Conservation (phyloP, 768 basidiomycete genomes). For the Panaeolus cyanescens region DNA sequence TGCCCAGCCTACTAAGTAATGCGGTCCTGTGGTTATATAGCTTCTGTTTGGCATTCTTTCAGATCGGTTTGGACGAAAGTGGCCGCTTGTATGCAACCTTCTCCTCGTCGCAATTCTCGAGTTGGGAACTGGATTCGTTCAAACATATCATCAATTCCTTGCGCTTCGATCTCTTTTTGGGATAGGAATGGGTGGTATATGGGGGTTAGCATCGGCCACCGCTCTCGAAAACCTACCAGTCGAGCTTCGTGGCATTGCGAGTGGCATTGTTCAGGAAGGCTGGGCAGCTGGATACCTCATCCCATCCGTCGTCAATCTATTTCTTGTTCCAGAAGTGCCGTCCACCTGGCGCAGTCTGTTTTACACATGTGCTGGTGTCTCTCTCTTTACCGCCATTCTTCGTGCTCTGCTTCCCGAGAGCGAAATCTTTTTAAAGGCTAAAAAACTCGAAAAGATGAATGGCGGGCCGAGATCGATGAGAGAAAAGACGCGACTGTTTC, state of each 20-base stretch:
- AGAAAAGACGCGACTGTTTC: constrained; percentile 69
- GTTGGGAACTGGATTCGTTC: constrained; percentile 79
- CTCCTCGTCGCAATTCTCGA: constrained; percentile 71
- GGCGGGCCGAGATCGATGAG: constrained; percentile 47
- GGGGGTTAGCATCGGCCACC: constrained; percentile 82
- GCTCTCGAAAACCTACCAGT: constrained; percentile 89
- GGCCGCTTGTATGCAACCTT: constrained; percentile 83
- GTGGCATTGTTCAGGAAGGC: constrained; percentile 86
- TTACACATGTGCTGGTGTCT: constrained; percentile 76
- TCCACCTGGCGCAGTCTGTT: constrained; percentile 76
- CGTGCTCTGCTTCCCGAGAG: constrained; percentile 78
- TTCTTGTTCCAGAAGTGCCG: constrained; percentile 47
- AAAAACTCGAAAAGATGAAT: constrained; percentile 53
- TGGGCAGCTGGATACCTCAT: constrained; percentile 86
- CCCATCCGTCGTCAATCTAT: constrained; percentile 81
- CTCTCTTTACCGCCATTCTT: constrained; percentile 65
- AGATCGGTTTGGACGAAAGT: constrained; percentile 91
- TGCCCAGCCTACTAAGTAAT: not conserved
- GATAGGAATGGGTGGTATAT: constrained; percentile 87
- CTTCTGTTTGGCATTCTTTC: constrained; percentile 83
- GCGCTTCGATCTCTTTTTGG: constrained; percentile 84
- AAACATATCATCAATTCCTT: constrained; percentile 80
- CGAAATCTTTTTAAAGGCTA: constrained; percentile 66
- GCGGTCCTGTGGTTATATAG: constrained; percentile 22
- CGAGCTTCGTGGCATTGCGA: constrained; percentile 81